Evolutionary conservation across 2,329 filamentous ascomycete species (phyloP).

Genomic region (Penicillium oxalicum): DNA sequence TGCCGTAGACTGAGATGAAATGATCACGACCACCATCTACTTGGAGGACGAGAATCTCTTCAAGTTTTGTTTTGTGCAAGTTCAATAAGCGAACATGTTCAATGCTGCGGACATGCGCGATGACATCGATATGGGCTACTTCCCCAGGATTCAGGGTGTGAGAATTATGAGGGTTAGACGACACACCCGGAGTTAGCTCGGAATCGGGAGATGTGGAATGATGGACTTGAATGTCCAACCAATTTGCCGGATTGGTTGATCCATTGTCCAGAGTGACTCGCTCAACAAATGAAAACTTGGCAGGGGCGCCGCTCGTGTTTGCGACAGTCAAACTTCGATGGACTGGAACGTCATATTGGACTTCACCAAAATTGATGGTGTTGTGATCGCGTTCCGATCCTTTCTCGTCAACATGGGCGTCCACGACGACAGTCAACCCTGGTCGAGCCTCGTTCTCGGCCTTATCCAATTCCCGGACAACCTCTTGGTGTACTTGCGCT

Average conservation of each 20-base stretch:
- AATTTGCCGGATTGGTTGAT: slow-evolving; percentile 49
- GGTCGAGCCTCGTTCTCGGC: slow-evolving; percentile 88
- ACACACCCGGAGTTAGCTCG: slow-evolving; percentile 21
- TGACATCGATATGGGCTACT: slow-evolving; percentile 64
- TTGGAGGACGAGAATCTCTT: slow-evolving; percentile 82
- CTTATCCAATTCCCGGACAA: slow-evolving; percentile 80
- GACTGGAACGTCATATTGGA: slow-evolving; percentile 63
- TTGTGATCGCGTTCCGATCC: slow-evolving; percentile 38
- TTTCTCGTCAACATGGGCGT: slow-evolving; percentile 44
- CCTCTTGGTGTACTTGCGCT: slow-evolving; percentile 74
- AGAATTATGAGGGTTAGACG: slow-evolving; percentile 31
- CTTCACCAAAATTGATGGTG: slow-evolving; percentile 70
- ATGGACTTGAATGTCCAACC: slow-evolving; percentile 66
- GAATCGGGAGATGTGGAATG: slow-evolving; percentile 39
- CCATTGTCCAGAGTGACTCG: slow-evolving; percentile 51
- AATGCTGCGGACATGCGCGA: slow-evolving; percentile 60
- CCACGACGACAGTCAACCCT: slow-evolving; percentile 73
- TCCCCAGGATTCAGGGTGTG: slow-evolving; percentile 80
- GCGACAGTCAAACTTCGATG: slow-evolving; percentile 71
- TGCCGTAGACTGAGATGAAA: slow-evolving; percentile 74
- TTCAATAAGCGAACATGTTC: slow-evolving; percentile 66
- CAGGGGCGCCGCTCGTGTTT: slow-evolving; percentile 79
- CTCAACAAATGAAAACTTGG: slow-evolving; percentile 73
- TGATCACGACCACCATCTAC: slow-evolving; percentile 82
- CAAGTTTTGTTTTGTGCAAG: slow-evolving; percentile 57